Percentiles rank a stretch among this genome's conserved stretches.
phyloP scores from a whole-genome alignment of 306 rosid genomes.

The Sphenostylis stenocarpa region DNA sequence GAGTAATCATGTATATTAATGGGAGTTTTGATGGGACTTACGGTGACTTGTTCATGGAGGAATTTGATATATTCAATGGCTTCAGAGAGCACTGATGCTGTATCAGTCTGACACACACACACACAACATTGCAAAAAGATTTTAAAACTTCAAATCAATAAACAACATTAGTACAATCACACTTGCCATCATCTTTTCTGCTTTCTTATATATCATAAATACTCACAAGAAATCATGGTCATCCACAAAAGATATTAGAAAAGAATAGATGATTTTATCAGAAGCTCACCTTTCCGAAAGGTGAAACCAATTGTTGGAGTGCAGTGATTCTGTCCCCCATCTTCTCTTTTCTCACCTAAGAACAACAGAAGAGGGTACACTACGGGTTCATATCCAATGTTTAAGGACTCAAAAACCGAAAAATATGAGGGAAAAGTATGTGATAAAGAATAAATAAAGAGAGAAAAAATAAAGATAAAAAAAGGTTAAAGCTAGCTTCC shows the following conservation, averaged over 20 bases:
- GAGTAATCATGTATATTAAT: neutral
- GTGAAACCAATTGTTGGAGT: slow-evolving; percentile 95
- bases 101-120: slow-evolving; percentile 80
- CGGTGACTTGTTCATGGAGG: slow-evolving; percentile 89
- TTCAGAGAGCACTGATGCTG: slow-evolving; percentile 96
- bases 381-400: slow-evolving; percentile 34
- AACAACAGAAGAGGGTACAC: slow-evolving; percentile 28
- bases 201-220: slow-evolving; percentile 16
- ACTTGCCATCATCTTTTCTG: slow-evolving; percentile 26
- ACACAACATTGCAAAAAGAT: neutral
- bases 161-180: slow-evolving; percentile 39
- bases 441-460: neutral
- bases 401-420: slow-evolving; percentile 5
- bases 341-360: slow-evolving; percentile 93
- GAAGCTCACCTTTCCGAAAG: slow-evolving; percentile 90
- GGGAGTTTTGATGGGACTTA: slow-evolving; percentile 51
- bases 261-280: slow-evolving; percentile 29
- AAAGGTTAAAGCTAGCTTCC: slow-evolving; percentile 20
- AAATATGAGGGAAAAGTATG: neutral
- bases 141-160: slow-evolving; percentile 14
- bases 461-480: slow-evolving; percentile 21
- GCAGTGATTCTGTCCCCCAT: slow-evolving; percentile 99
- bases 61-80: slow-evolving; percentile 89
- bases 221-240: neutral
- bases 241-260: slow-evolving; percentile 33